phyloP scores from a whole-genome alignment of 148 eudicot species.

The Cornus kousa region DNA sequence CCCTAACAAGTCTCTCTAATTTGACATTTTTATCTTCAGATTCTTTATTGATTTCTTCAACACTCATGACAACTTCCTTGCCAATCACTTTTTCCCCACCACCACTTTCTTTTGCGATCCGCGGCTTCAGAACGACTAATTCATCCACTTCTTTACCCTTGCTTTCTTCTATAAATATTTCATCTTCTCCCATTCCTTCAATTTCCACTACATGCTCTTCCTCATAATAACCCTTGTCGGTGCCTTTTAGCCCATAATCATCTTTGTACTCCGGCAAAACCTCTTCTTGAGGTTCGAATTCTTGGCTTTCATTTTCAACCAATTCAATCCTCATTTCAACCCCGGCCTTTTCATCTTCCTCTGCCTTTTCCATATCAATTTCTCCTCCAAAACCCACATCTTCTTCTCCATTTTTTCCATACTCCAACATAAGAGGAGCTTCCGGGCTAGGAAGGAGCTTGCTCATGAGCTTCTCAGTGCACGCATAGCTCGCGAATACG shows the following conservation, averaged over 20 bases:
- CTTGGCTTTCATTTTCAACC: no score
- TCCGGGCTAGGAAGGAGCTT: constrained; percentile 45
- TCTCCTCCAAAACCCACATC: constrained; percentile 21
- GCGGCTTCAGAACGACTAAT: no score
- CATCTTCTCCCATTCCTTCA: constrained; percentile 21
- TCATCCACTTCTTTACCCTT: not conserved
- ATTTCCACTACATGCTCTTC: constrained; percentile 25
- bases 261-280: not conserved
- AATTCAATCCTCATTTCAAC: constrained; percentile 18
- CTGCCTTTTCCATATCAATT: constrained; percentile 21
- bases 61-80: no score
- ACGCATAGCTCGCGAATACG: constrained; percentile 51
- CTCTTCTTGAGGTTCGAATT: not conserved
- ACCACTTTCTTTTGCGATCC: no score
- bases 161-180: constrained; percentile 13
- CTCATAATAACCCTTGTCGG: constrained; percentile 9
- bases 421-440: constrained; percentile 7
- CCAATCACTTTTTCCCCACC: no score
- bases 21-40: no score
- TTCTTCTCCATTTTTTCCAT: constrained; percentile 21
- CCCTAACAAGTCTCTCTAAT: constrained; percentile 1
- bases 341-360: constrained; percentile 20
- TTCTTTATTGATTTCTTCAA: no score
- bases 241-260: not conserved
- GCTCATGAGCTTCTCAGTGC: constrained; percentile 69